These are phyloP conservation scores for Globisporangium rhizosaccharum DNA, from an alignment of 352 stramenopile species.

Conservation along the genomic window DNA sequence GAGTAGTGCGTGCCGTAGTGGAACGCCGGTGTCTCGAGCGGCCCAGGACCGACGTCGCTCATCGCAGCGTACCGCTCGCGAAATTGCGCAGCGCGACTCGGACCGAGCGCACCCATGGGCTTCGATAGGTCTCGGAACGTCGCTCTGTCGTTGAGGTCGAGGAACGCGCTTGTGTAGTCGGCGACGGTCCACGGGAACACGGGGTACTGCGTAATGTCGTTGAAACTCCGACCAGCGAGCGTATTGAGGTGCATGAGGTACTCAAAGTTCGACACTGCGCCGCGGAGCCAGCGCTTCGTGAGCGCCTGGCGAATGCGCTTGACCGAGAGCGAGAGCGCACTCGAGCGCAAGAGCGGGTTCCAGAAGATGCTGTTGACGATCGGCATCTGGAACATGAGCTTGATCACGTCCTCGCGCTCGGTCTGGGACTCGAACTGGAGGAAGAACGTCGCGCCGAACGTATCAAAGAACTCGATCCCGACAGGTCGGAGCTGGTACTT, in stretches of 20 bases:
- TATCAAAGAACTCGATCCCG: conserved; percentile 74
- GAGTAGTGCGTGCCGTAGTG: conserved; percentile 98
- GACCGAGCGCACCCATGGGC: conserved; percentile 91
- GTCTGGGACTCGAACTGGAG: conserved; percentile 49
- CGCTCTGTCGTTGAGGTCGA: conserved; percentile 75
- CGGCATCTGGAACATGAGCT: conserved; percentile 72
- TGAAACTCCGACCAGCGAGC: conserved; percentile 93
- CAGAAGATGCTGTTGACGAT: conserved; percentile 81
- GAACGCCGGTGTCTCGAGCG: conserved; percentile 86
- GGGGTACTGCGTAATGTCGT: conserved; percentile 98
- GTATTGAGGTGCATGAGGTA: conserved; percentile 97
- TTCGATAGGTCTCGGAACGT: conserved; percentile 93
- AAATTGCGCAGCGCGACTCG: conserved; percentile 81
- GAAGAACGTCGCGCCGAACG: conserved; percentile 63
- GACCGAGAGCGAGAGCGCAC: conserved; percentile 47
- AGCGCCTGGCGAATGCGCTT: conserved; percentile 66
- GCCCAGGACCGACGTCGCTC: conserved; percentile 30
- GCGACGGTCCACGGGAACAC: conserved; percentile 95
- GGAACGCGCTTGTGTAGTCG: conserved; percentile 82
- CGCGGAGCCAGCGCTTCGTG: conserved; percentile 69
- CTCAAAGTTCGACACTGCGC: conserved; percentile 89
- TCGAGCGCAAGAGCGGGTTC: conserved; percentile 60
- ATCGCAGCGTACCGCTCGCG: conserved; percentile 76
- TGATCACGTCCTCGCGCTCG: conserved; percentile 64
- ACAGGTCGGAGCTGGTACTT: conserved; percentile 76